Percentiles rank a stretch among this genome's conserved stretches.
Evolutionary conservation across 2,329 filamentous ascomycete genomes (phyloP).

Genomic region (Hypoxylon sp.): DNA sequence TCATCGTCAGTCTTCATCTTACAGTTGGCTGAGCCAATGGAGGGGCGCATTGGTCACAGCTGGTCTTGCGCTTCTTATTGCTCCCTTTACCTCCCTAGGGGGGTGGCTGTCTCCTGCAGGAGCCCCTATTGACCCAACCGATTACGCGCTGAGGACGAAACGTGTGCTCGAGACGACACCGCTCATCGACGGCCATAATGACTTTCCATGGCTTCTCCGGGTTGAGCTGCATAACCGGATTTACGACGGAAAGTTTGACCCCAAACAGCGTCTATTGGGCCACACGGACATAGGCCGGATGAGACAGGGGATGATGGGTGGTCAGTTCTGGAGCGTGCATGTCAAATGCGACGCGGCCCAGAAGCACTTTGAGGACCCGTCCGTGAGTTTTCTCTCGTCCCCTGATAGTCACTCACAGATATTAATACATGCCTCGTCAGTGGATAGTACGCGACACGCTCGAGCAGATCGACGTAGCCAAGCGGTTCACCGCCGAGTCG

Average conservation of each 20-base stretch:
- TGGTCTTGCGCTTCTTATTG: constrained; percentile 18
- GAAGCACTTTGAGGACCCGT: constrained; percentile 31
- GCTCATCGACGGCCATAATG: constrained; percentile 40
- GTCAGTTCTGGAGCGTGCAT: constrained; percentile 40
- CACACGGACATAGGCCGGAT: constrained; percentile 36
- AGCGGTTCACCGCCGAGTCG: constrained; percentile 43
- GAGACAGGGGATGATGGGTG: constrained; percentile 33
- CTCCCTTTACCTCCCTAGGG: constrained; percentile 25
- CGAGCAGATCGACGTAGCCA: constrained; percentile 48
- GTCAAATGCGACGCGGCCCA: constrained; percentile 29
- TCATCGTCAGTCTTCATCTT: constrained; percentile 13
- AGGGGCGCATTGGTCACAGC: constrained; percentile 16
- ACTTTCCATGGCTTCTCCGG: constrained; percentile 37
- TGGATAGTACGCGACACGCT: constrained; percentile 36
- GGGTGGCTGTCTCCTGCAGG: constrained; percentile 20
- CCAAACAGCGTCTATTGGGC: constrained; percentile 26
- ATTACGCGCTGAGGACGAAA: constrained; percentile 32
- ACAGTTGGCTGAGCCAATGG: constrained; percentile 19
- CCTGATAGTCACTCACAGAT: no score
- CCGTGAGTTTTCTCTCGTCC: constrained; percentile 9
- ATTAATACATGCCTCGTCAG: no score
- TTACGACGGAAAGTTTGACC: constrained; percentile 29
- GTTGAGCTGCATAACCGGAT: constrained; percentile 38
- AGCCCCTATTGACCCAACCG: constrained; percentile 28
- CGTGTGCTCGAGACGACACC: constrained; percentile 33